phyloP scores from a whole-genome alignment of 163 green algal genomes.

The Chlorella variabilis region DNA sequence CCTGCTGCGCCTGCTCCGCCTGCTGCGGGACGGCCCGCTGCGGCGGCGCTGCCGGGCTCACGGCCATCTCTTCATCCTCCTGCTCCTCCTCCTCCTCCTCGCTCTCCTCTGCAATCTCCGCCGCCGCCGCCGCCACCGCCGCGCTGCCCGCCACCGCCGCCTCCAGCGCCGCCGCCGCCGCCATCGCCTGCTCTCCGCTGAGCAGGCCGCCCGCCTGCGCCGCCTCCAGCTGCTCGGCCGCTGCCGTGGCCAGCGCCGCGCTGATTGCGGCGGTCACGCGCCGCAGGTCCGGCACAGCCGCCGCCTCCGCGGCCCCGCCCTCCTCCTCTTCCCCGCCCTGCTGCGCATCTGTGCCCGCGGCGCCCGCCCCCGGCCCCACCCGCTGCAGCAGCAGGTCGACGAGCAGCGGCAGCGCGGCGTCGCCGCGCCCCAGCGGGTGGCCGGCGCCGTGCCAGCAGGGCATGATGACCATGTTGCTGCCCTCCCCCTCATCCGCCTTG shows the following conservation, averaged over 20 bases:
- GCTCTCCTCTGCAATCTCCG: not conserved
- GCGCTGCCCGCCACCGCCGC: not conserved
- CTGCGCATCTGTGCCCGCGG: not conserved
- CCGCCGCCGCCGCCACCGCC: conserved; percentile 14
- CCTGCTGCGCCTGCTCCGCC: not conserved
- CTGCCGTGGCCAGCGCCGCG: not conserved
- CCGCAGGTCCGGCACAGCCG: not conserved
- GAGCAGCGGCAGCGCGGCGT: conserved; percentile 28
- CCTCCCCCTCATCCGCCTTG: conserved; percentile 45
- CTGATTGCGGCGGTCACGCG: not conserved
- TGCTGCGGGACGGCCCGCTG: too few relatives aligned
- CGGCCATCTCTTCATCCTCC: not conserved
- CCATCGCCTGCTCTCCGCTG: not conserved
- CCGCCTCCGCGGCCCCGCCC: not conserved
- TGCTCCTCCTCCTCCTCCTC: not conserved
- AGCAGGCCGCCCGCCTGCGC: not conserved
- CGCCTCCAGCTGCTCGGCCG: conserved; percentile 3
- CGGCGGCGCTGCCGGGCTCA: not conserved
- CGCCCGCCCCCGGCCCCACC: not conserved
- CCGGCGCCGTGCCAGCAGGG: conserved; percentile 31
- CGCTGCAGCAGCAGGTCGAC: conserved; percentile 27
- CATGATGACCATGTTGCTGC: conserved; percentile 45
- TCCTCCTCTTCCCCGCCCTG: too few relatives aligned
- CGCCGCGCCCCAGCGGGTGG: not conserved
- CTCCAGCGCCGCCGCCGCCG: conserved; percentile 13